These are phyloP conservation scores for Salvia miltiorrhiza DNA, from an alignment of 257 asterid genomes.

Conservation along the genomic window DNA sequence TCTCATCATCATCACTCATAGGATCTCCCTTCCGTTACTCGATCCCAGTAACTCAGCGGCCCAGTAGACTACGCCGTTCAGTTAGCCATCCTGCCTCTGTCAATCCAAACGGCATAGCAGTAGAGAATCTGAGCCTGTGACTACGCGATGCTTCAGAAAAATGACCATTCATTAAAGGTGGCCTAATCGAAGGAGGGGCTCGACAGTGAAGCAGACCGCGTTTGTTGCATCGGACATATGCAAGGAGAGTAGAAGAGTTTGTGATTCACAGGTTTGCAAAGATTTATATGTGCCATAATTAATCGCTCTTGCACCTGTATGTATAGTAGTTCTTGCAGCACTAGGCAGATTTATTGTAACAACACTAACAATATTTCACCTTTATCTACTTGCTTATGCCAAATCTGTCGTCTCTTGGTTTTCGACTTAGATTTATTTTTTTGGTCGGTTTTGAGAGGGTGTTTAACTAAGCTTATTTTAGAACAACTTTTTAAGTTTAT, in stretches of 20 bases:
- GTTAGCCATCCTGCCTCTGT: constrained; percentile 36
- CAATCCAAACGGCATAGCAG: neutral
- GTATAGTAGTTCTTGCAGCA: neutral
- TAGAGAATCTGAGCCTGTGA: constrained; percentile 22
- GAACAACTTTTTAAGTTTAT: neutral
- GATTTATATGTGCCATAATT: too few relatives aligned
- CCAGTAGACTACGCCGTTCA: constrained; percentile 35
- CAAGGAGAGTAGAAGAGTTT: constrained; percentile 4
- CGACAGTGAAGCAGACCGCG: neutral
- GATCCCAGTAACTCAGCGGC: constrained; percentile 31
- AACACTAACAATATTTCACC: constrained; percentile 3
- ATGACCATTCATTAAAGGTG: neutral
- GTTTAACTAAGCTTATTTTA: neutral
- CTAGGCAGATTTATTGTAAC: constrained; percentile 9
- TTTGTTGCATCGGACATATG: neutral
- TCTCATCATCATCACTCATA: constrained; percentile 35
- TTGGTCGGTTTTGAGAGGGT: neutral
- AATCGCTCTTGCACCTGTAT: neutral
- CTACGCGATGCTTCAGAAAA: neutral
- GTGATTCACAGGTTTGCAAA: constrained; percentile 13
- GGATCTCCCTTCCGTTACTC: constrained; percentile 43
- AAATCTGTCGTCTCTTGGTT: too few relatives aligned
- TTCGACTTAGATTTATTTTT: neutral
- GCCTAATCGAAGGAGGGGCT: neutral
- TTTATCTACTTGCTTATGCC: neutral